Evolutionary conservation across 1,284 basidiomycete genomes (phyloP), one percentile per base, ranked within the genome.

Genomic region (Cerioporus squamosus): DNA sequence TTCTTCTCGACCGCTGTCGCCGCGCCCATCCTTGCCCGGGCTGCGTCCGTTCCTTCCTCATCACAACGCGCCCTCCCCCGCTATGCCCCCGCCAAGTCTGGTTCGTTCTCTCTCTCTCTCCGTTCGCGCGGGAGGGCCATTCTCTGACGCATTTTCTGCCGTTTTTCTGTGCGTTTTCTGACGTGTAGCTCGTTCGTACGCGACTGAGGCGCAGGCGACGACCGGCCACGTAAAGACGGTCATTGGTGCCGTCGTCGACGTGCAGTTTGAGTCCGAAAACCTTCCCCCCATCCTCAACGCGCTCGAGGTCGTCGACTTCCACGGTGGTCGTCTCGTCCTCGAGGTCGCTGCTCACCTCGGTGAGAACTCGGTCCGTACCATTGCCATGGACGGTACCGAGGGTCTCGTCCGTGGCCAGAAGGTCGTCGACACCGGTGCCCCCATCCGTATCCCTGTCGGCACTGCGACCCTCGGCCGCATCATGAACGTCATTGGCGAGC

Each of bases 401-500:
- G 97, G 97, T 94, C 94, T 99, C 73, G 95, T 99, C 69, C 95
- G 97, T 82, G 97, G 97, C 55, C 93, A 97, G 79, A 95, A 90
- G 82, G 97, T 98, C 73, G 74, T 97, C 72, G 97, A 98, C 81
- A 97, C 96, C 47, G 97, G 97, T 77, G 82, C 90, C 59, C 97
- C 97, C 77, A 98, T 99, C 80, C 86, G 86, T 79, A 94, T 99
- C 68, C 97, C 96, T 70, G 97, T 99, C 74, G 97, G 97, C 65
- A 87, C 86, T 65, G 93, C 85, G 64, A 95, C 94, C 53, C 90
- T 98, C 62, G 97, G 96, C 62, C 95, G 97, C 77, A 99, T 99
- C 87, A 98, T 99, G 93, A 99, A 98, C 82, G 97, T 99, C 80
- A 98, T 98, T 80, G 97, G 97, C 74, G 96, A 98, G 79, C 94